Evolutionary conservation across 1,284 basidiomycete genomes (phyloP), one percentile per base, ranked within the genome.

Genomic region (Rugiboletus extremiorientalis): DNA sequence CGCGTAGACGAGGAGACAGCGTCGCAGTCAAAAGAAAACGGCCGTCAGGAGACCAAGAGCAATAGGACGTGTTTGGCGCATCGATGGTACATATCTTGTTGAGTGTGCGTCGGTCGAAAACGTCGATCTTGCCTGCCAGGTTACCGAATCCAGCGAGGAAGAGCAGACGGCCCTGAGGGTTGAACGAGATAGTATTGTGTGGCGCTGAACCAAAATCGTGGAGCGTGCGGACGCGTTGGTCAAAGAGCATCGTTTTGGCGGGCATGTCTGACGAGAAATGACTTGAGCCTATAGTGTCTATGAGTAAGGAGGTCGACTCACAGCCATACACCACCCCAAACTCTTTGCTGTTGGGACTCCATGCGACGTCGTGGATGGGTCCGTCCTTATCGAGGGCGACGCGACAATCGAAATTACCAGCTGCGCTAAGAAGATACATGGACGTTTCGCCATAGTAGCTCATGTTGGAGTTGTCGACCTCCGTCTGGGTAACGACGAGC

Each of bases 401-500:
- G 28, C 94, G 83, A 72, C 93, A 95, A 72, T 98, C 96, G 65
- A 96, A 98, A 64, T 92, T 91, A 37, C 96, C 96, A n/a, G 92
- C 88, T n/a, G 94, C 88, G 60, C 88, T 93, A 64, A 98, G 84
- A 47, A 98, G 83, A 75, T 97, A 98, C 65, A 99, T 79, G 62
- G 94, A 93, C 12, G 95, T 97, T 79, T 98, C 96, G 58, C 96
- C 97, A 65, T 98, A 99, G 76, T 99, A 99, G 67, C 90, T 96
- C 82, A 94, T 98, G 75, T 96, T 96, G 34, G 93, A 91, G 73
- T 93, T 92, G 74, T 99, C 96, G 56, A 98, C 95, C 65, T 99
- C 97, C 10, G 94, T 96, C 65, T 96, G 92, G 1, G 96, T 96
- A 45, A 98, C 77, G 62, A 98, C 84, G 55, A 99, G 80, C 6